Evolutionary conservation across 1,284 basidiomycete species (phyloP), one percentile per base, ranked within the genome.

Genomic region (Papiliotrema fonsecae): DNA sequence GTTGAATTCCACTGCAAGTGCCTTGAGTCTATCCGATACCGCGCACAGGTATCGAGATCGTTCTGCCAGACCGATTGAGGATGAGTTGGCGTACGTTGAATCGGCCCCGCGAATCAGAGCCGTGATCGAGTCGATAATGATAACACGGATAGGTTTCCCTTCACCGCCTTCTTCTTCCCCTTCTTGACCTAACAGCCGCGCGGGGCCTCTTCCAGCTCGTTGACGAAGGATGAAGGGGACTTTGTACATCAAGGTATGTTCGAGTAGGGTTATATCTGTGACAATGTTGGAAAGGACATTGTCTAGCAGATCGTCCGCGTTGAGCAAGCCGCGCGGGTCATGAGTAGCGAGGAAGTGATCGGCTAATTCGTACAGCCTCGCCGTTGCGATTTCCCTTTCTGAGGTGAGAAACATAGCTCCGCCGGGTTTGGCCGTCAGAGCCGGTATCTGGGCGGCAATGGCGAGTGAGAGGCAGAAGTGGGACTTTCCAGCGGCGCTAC

Each of bases 401-500:
- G 87, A 84, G 4, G 84, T 86, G 50, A 94, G 69, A 82, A 89
- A 25, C 81, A 77, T 24, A 79, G 82, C 36, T 79, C 87, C 40
- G 62, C 76, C 40, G 81, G 69, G 35, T 81, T 82, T 11, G 78
- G 81, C 3, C 74, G 71, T 34, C 67, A 66, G 49, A 16, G 61
- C 35, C 1, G 85, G 81, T 1, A 88, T 76, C 65, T 92, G 89
- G 0, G 86, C 84, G 18, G 79, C 76, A 22, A 93, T 73, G 4
- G 87, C 83, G 4, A 88, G 77, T 56, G 89, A 86, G 16, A 93
- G 76, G 1, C 85, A 85, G 3, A 93, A 72, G 60, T 92, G 88
- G 1, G 87, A 89, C 72, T 94, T 94, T 27, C 90, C 90, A 22
- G 88, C 82, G 22, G 87, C 83, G 67, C 89, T 93, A 53, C 14